Evolutionary conservation across 495 filamentous ascomycete species (phyloP).

Genomic region (Xylaria scruposa): DNA sequence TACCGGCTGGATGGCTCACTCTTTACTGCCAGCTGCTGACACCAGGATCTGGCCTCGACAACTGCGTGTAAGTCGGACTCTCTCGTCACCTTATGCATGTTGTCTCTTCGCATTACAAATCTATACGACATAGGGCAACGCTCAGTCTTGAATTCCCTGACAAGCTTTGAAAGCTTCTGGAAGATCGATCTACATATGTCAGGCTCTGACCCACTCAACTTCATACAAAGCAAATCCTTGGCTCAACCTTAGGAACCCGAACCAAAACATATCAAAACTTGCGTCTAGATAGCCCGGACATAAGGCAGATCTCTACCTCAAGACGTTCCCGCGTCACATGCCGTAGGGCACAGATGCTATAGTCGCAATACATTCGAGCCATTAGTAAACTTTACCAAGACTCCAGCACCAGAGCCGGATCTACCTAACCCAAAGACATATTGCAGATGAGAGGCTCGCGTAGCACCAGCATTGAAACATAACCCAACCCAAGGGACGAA

Average conservation of each 20-base stretch:
- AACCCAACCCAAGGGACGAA: background rate
- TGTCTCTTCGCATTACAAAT: background rate
- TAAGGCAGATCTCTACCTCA: slow-evolving; percentile 1
- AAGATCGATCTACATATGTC: background rate
- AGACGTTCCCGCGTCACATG: slow-evolving; percentile 1
- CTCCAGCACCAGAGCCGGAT: background rate
- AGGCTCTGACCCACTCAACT: background rate
- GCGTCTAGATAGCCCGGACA: background rate
- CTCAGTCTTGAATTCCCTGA: background rate
- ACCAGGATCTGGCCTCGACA: background rate
- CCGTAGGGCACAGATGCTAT: background rate
- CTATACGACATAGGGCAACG: background rate
- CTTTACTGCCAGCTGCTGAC: slow-evolving; percentile 5
- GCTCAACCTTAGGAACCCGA: background rate
- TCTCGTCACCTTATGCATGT: background rate
- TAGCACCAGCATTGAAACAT: background rate
- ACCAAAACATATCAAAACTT: background rate
- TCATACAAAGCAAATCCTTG: background rate
- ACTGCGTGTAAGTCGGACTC: slow-evolving; percentile 18
- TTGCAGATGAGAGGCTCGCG: background rate
- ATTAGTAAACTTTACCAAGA: slow-evolving; percentile 17
- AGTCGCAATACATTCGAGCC: background rate
- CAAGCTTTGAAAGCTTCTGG: background rate
- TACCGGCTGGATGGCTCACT: background rate
- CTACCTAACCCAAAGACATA: background rate